phyloP scores from a whole-genome alignment of 176 grass and related monocot genomes.

The Cocos nucifera region DNA sequence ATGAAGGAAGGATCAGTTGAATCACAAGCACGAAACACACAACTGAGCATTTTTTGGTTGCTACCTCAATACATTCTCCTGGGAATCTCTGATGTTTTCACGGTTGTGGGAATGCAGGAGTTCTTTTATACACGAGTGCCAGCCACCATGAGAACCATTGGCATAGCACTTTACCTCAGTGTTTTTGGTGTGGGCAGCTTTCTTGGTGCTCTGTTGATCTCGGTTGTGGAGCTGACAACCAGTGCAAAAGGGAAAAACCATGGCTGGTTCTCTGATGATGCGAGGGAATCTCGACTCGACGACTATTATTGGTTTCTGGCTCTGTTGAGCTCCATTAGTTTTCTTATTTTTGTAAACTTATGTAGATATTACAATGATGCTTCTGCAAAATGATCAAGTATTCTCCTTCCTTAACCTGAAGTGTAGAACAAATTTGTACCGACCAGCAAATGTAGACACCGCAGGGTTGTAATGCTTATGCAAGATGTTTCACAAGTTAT shows the following conservation, averaged over 20 bases:
- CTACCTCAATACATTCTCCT: conserved; percentile 75
- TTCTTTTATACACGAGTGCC: conserved; percentile 91
- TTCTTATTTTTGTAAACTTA: conserved; percentile 36
- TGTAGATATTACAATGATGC: conserved; percentile 37
- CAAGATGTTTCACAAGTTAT: too few species aligned
- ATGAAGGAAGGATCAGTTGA: background rate
- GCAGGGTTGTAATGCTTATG: too few species aligned
- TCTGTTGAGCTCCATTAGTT: conserved; percentile 54
- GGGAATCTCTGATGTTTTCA: conserved; percentile 67
- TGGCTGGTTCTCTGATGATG: conserved; percentile 78
- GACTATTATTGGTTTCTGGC: conserved; percentile 73
- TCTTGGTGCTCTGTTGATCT: conserved; percentile 60
- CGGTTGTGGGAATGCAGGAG: conserved; percentile 82
- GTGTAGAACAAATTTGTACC: too few species aligned
- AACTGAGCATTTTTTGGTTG: conserved; percentile 58
- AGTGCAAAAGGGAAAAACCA: background rate
- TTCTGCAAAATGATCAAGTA: conserved; percentile 6
- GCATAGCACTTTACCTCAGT: conserved; percentile 77
- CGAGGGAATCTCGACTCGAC: conserved; percentile 39
- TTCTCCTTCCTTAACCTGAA: too few species aligned
- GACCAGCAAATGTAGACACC: too few species aligned
- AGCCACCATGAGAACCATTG: conserved; percentile 53
- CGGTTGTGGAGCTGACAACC: conserved; percentile 38
- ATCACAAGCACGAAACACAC: background rate
- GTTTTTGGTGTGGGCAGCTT: conserved; percentile 79